Conservation (phyloP, 1,284 basidiomycete genomes). For the Marasmius fiardii region DNA sequence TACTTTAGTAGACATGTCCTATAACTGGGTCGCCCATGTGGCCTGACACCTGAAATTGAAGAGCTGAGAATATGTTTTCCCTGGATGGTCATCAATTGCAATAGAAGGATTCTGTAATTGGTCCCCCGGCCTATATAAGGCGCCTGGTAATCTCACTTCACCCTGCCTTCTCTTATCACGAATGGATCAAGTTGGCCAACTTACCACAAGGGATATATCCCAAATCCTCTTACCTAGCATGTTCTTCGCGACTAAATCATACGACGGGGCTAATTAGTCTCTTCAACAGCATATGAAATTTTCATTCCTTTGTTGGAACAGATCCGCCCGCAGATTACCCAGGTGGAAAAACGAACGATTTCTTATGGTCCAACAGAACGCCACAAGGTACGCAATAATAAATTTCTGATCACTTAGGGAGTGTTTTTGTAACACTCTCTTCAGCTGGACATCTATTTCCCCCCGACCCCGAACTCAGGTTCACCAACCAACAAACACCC, state of each 20-base stretch:
- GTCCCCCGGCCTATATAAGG: no score
- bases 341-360: conserved; percentile 47
- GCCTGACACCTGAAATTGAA: no score
- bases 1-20: no score
- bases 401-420: no score
- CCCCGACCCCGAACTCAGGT: conserved; percentile 23
- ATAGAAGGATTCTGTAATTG: no score
- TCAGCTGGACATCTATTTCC: conserved; percentile 59
- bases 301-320: conserved; percentile 43
- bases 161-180: no score
- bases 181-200: conserved; percentile 11
- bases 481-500: conserved; percentile 34
- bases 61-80: no score
- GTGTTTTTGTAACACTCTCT: no score
- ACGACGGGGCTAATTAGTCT: neutral
- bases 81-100: no score
- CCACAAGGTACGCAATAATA: conserved; percentile 42
- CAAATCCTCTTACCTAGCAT: conserved; percentile 10
- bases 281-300: conserved; percentile 35
- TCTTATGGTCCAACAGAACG: conserved; percentile 49
- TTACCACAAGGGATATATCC: conserved; percentile 6
- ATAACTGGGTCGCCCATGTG: no score
- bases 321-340: conserved; percentile 35
- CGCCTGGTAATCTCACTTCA: no score
- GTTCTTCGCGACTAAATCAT: neutral